Percentiles rank a stretch among this genome's conserved stretches.
Evolutionary conservation across 179 eudicot species (phyloP).

Genomic region (Beta corolliflora): DNA sequence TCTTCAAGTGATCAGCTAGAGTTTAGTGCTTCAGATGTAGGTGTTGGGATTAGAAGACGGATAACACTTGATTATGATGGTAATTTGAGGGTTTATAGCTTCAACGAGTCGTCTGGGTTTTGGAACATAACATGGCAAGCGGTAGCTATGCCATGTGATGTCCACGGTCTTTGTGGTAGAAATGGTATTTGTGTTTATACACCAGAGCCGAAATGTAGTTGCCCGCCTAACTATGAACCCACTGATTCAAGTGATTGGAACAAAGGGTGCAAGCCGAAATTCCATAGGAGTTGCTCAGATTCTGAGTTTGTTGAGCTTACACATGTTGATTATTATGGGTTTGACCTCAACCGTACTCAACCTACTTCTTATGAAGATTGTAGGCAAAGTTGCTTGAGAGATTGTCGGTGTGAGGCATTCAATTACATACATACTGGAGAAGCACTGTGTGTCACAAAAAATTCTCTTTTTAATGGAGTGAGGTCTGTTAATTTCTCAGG

Average conservation of each 20-base stretch:
- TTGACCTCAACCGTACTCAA: neutral
- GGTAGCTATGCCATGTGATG: conserved; percentile 38
- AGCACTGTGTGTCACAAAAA: conserved; percentile 37
- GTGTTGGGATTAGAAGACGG: conserved; percentile 42
- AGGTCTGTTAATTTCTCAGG: conserved; percentile 29
- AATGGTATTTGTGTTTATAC: conserved; percentile 48
- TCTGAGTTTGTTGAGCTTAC: conserved; percentile 45
- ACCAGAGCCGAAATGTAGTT: conserved; percentile 44
- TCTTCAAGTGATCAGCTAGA: conserved; percentile 44
- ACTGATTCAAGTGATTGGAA: conserved; percentile 43
- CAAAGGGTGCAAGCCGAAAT: conserved; percentile 51
- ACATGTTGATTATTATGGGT: conserved; percentile 51
- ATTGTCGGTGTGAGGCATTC: conserved; percentile 45
- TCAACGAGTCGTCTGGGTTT: conserved; percentile 31
- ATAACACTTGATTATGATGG: conserved; percentile 63
- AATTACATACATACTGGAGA: conserved; percentile 39
- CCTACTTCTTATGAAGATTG: conserved; percentile 21
- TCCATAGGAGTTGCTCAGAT: conserved; percentile 29
- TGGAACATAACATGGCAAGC: conserved; percentile 59
- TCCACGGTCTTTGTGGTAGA: conserved; percentile 59
- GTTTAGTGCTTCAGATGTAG: conserved; percentile 46
- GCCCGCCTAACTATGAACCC: conserved; percentile 44
- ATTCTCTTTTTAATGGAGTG: conserved; percentile 46
- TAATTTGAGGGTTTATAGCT: conserved; percentile 57
- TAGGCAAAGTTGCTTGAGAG: conserved; percentile 33